phyloP scores from a whole-genome alignment of 768 basidiomycete species.

The Sarcomyxa edulis region DNA sequence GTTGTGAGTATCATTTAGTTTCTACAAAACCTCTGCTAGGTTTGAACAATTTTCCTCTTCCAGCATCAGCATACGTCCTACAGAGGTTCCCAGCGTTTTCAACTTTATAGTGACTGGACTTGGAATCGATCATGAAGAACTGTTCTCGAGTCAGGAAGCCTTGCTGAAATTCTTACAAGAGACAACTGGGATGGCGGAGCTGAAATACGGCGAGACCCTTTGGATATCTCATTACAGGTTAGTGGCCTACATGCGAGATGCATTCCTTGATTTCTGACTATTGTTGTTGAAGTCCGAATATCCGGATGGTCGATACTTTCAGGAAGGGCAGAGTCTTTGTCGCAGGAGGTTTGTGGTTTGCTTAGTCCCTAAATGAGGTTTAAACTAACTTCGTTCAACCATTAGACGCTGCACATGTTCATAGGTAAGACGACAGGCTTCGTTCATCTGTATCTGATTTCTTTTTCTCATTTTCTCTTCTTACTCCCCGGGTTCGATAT shows the following conservation, averaged over 20 bases:
- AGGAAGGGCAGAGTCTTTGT: slow-evolving; percentile 33
- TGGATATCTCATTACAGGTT: slow-evolving; percentile 18
- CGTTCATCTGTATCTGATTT: too few species aligned
- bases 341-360: slow-evolving; percentile 28
- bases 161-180: slow-evolving; percentile 9
- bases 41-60: background rate
- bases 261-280: background rate
- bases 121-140: slow-evolving; percentile 15
- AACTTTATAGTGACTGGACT: slow-evolving; percentile 23
- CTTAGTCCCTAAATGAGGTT: background rate
- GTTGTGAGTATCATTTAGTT: slow-evolving; percentile 19
- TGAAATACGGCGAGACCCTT: slow-evolving; percentile 17
- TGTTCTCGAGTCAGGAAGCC: slow-evolving; percentile 12
- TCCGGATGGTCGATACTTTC: slow-evolving; percentile 38
- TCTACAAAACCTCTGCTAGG: background rate
- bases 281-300: slow-evolving; percentile 27
- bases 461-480: too few species aligned
- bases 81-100: slow-evolving; percentile 23
- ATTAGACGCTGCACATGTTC: slow-evolving; percentile 21
- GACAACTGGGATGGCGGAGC: slow-evolving; percentile 17
- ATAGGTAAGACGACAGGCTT: slow-evolving; percentile 15
- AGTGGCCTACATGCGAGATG: background rate
- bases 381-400: background rate
- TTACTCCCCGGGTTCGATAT: too few species aligned
- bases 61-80: slow-evolving; percentile 27